Base-by-base conservation (phyloP, 345 rosid genomes). In the Citrus mangshanensis region DNA sequence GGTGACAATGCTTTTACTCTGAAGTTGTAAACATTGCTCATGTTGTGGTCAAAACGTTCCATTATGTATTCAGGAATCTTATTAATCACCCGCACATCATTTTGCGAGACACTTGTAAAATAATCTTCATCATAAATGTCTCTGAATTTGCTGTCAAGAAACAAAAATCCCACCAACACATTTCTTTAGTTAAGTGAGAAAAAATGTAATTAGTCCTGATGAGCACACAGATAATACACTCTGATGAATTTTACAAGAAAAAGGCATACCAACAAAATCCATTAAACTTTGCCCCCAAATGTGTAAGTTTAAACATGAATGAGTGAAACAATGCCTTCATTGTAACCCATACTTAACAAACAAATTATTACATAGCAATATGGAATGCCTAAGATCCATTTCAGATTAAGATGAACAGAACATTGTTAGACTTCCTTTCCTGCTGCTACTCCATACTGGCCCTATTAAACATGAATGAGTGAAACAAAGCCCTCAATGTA, bases 1-100 rank as follows among this genome's bases (percentile, higher is more conserved):
- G 98, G 88, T 68, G 99, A 92, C 99, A 97, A 97, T 63, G 99
- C 99, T 90, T 97, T 93, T 59, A 97, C 88, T 89, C 91, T 91
- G 85, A 97, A 97, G 92, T 97, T 97, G 92, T 86, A 93, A 76
- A 94, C 98, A 85, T 97, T 93, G 79, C 86, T 88, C 93, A 97
- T 80, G 77, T 94, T 94, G 80, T 76, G 70, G 89, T 92, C 98
- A 92, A 92, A 97, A 49, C 99, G 97, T 81, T 94, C 99, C 99
- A 94, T 97, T 77, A 94, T 71, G 73, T 93, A 94, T 66, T 79
- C 97, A 70, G 98, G 99, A 87, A 97, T 91, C 80, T 83, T 83
- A 85, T 92, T 85, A 71, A 94, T 96, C 74, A 97, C 93, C 79
- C 86, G 89, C 70, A 97, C 98, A 49, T 91, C 97, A 88, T 94